Conservation (phyloP, 805 yeast species). For the Saturnispora diversa region DNA sequence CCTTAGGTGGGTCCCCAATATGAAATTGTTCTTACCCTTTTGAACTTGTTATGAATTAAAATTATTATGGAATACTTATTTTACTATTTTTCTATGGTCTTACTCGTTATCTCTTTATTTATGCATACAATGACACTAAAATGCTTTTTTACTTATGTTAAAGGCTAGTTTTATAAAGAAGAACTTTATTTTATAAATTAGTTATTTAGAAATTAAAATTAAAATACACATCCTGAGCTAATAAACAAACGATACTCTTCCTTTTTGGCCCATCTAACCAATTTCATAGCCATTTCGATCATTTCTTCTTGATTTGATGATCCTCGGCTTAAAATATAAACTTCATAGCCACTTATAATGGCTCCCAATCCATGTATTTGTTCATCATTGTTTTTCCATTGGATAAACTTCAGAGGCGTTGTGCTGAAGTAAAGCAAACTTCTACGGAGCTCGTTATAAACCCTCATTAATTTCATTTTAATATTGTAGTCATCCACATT, state of each 20-base stretch:
- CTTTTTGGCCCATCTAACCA: constrained; percentile 69
- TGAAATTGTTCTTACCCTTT: not conserved
- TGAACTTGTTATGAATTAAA: not conserved
- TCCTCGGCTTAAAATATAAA: constrained; percentile 52
- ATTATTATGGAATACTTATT: not conserved
- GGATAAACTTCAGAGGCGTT: constrained; percentile 21
- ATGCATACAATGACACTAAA: too few relatives aligned
- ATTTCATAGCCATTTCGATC: constrained; percentile 51
- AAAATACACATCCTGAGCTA: constrained; percentile 64
- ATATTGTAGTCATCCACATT: constrained; percentile 14
- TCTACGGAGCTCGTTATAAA: constrained; percentile 21
- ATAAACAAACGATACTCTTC: constrained; percentile 66
- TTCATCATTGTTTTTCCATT: constrained; percentile 24
- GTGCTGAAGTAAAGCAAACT: constrained; percentile 10
- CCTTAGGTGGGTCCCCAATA: constrained; percentile 9
- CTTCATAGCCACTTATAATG: constrained; percentile 41
- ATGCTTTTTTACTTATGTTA: too few relatives aligned
- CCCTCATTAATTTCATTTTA: constrained; percentile 23
- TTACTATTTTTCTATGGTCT: too few relatives aligned
- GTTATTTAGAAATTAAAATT: too few relatives aligned
- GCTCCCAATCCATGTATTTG: constrained; percentile 19
- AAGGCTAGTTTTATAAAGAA: too few relatives aligned
- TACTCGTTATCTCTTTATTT: too few relatives aligned
- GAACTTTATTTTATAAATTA: too few relatives aligned
- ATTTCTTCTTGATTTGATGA: constrained; percentile 47